These are phyloP conservation scores for Nelumbo lutea DNA, from an alignment of 164 flowering plant species.

Conservation along the genomic window DNA sequence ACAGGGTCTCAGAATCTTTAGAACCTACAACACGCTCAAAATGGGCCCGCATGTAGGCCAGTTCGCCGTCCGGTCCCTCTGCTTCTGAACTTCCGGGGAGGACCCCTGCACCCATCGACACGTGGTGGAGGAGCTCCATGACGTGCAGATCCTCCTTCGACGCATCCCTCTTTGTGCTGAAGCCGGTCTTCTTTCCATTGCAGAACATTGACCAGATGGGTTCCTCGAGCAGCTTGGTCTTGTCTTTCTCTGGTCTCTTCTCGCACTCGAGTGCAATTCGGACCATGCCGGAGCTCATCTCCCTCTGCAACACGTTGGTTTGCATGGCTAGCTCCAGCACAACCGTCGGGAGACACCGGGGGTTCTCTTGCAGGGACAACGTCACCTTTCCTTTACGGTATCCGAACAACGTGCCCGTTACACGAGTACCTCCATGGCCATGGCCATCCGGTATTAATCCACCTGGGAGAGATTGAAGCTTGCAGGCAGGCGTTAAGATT, in stretches of 20 bases:
- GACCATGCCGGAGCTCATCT: conserved; percentile 62
- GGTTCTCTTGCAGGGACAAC: conserved; percentile 56
- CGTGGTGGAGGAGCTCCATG: conserved; percentile 52
- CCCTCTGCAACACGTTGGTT: conserved; percentile 50
- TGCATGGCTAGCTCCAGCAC: conserved; percentile 65
- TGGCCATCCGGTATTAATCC: conserved; percentile 15
- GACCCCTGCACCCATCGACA: conserved; percentile 84
- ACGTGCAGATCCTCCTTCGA: conserved; percentile 56
- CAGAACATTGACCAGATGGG: conserved; percentile 75
- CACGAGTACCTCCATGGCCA: conserved; percentile 23
- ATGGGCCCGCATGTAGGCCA: conserved; percentile 70
- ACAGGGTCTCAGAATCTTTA: conserved; percentile 68
- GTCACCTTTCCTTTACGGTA: conserved; percentile 59
- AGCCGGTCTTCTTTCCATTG: conserved; percentile 65
- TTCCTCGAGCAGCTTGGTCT: conserved; percentile 51
- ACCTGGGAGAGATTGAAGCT: conserved; percentile 32
- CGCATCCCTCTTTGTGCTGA: conserved; percentile 54
- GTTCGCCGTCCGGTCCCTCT: conserved; percentile 61
- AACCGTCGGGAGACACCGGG: conserved; percentile 45
- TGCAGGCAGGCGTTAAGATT: conserved; percentile 56
- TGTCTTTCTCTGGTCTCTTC: conserved; percentile 42
- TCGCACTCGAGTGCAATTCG: conserved; percentile 75
- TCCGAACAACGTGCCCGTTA: conserved; percentile 76
- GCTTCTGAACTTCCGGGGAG: conserved; percentile 37
- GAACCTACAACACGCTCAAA: conserved; percentile 80